These are phyloP conservation scores for Calonectria pseudoreteaudii DNA, from an alignment of 2,329 filamentous ascomycete genomes.

Conservation along the genomic window DNA sequence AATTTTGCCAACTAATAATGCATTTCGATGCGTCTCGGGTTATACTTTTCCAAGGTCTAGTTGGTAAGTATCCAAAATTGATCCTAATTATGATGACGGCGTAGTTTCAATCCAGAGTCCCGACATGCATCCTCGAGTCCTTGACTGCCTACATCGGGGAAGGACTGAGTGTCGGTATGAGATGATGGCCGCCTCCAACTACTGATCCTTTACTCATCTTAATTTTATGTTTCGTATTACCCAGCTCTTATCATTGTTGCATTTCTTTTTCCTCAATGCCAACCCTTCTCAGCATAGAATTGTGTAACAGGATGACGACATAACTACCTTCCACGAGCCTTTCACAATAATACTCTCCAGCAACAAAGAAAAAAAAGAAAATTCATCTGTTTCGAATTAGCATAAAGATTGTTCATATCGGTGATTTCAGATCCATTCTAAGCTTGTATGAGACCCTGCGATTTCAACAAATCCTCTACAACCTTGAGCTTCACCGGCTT, in stretches of 20 bases:
- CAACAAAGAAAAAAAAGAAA: neutral
- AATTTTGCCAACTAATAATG: neutral
- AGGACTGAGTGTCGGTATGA: neutral
- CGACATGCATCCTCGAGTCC: too few relatives aligned
- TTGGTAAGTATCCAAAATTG: too few relatives aligned
- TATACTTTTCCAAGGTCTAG: too few relatives aligned
- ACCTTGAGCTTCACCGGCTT: conserved; percentile 63
- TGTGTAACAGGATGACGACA: too few relatives aligned
- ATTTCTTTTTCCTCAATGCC: neutral
- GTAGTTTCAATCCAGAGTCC: too few relatives aligned
- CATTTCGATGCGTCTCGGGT: neutral
- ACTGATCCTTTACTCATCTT: neutral
- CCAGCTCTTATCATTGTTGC: neutral
- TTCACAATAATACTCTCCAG: neutral
- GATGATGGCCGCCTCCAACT: neutral
- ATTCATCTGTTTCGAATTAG: neutral
- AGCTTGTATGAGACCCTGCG: neutral
- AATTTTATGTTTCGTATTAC: neutral
- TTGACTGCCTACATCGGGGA: too few relatives aligned
- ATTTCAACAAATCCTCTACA: conserved; percentile 39
- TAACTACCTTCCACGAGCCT: too few relatives aligned
- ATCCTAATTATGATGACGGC: too few relatives aligned
- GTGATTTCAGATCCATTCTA: neutral
- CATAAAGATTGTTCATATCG: neutral
- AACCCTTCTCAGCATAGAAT: neutral